Evolutionary conservation across 768 basidiomycete genomes (phyloP).

Genomic region (Amanita thiersii): DNA sequence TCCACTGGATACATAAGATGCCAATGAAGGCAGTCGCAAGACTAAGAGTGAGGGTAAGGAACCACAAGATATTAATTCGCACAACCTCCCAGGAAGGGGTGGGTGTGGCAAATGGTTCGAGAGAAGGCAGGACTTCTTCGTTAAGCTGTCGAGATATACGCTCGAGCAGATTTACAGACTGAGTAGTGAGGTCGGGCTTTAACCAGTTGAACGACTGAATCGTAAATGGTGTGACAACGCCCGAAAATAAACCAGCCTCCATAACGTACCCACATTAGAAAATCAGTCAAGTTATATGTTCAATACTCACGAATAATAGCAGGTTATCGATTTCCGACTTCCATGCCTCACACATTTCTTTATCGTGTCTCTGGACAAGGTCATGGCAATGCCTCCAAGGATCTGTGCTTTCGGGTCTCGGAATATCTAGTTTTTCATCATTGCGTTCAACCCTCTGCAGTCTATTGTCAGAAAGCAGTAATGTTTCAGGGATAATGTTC

Average conservation of each 20-base stretch:
- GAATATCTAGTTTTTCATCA: neutral
- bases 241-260: conserved; percentile 20
- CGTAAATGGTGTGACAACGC: conserved; percentile 18
- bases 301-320: conserved; percentile 7
- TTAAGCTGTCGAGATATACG: conserved; percentile 11
- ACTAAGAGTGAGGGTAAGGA: conserved; percentile 15
- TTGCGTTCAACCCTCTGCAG: too few relatives aligned
- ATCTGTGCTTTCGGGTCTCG: neutral
- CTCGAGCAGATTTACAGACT: conserved; percentile 10
- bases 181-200: conserved; percentile 13
- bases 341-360: conserved; percentile 7
- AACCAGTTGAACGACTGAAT: conserved; percentile 17
- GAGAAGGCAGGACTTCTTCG: neutral
- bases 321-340: conserved; percentile 6
- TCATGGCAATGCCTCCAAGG: conserved; percentile 1
- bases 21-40: conserved; percentile 13
- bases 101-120: neutral
- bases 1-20: conserved; percentile 17
- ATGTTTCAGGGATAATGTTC: too few relatives aligned
- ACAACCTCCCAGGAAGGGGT: conserved; percentile 2
- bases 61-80: conserved; percentile 15
- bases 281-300: neutral
- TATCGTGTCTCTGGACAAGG: conserved; percentile 1
- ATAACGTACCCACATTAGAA: neutral
- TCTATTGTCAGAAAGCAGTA: too few relatives aligned